phyloP scores from a whole-genome alignment of 2,329 filamentous ascomycete species.

The Pseudodiploospora longispora region DNA sequence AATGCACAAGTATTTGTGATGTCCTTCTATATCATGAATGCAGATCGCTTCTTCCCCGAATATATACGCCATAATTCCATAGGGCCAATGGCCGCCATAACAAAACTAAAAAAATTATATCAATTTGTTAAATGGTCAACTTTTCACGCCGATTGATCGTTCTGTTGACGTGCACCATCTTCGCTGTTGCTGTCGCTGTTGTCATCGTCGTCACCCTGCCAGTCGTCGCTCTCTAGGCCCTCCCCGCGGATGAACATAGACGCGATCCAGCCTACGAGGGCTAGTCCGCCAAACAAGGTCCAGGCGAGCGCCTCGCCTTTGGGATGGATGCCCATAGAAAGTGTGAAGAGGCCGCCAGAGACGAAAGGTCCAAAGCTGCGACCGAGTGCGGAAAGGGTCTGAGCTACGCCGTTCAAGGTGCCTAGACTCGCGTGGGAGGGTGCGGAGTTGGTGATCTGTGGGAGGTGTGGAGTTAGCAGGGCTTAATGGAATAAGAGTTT shows the following conservation, averaged over 20 bases:
- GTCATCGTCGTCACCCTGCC: conserved; percentile 26
- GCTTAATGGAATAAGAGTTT: no score
- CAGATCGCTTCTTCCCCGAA: no score
- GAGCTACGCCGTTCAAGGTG: conserved; percentile 85
- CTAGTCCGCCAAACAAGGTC: conserved; percentile 77
- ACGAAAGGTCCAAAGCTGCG: conserved; percentile 83
- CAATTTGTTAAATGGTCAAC: no score
- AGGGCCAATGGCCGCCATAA: no score
- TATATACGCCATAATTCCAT: no score
- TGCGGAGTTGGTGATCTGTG: conserved; percentile 84
- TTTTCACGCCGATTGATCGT: no score
- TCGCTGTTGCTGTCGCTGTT: conserved; percentile 13
- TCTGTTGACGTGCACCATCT: neutral
- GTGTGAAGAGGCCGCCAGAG: conserved; percentile 77
- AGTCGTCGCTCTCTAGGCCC: conserved; percentile 52
- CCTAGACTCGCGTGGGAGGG: conserved; percentile 80
- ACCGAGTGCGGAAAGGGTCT: conserved; percentile 85
- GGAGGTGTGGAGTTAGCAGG: neutral
- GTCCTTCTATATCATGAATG: no score
- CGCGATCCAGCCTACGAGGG: conserved; percentile 70
- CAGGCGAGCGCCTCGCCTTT: conserved; percentile 83
- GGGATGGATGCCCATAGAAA: conserved; percentile 62
- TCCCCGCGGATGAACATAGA: conserved; percentile 68
- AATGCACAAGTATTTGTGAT: no score
- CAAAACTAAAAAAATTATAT: no score